phyloP scores from a whole-genome alignment of 768 basidiomycete genomes.

The Amanita rimosa region DNA sequence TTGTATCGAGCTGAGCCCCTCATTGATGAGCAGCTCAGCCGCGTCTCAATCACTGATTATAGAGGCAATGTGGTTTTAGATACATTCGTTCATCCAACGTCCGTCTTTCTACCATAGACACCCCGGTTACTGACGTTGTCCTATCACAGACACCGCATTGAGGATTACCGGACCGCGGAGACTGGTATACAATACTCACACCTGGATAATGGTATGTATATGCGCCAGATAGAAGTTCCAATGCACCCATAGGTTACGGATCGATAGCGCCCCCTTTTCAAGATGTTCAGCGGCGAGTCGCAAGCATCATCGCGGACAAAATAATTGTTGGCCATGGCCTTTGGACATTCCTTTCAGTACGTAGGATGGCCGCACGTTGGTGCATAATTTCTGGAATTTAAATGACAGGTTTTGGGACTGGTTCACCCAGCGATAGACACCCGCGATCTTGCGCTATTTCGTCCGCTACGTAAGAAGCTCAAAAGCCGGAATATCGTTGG shows the following conservation, averaged over 20 bases:
- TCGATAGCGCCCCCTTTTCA: conserved; percentile 35
- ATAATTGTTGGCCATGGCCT: conserved; percentile 45
- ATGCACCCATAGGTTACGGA: not conserved
- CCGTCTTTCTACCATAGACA: conserved; percentile 11
- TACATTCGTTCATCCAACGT: conserved; percentile 45
- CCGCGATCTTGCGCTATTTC: conserved; percentile 43
- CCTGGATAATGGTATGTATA: conserved; percentile 27
- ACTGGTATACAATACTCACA: conserved; percentile 33
- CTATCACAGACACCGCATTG: conserved; percentile 29
- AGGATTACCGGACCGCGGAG: conserved; percentile 32
- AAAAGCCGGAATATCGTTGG: conserved; percentile 24
- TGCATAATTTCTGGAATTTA: not conserved
- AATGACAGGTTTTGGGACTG: conserved; percentile 36
- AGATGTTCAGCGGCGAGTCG: conserved; percentile 33
- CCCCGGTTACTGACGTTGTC: not conserved
- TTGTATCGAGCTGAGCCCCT: not conserved
- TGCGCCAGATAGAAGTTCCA: not conserved
- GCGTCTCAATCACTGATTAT: conserved; percentile 41
- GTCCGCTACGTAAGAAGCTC: conserved; percentile 34
- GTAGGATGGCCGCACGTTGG: conserved; percentile 8
- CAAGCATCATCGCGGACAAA: conserved; percentile 30
- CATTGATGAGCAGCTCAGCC: conserved; percentile 18
- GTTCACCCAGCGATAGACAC: conserved; percentile 40
- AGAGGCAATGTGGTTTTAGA: conserved; percentile 33
- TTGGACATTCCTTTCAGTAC: conserved; percentile 42